These are phyloP conservation scores for Butyriboletus appendiculatus DNA, from an alignment of 1,284 basidiomycete genomes.

Conservation along the genomic window DNA sequence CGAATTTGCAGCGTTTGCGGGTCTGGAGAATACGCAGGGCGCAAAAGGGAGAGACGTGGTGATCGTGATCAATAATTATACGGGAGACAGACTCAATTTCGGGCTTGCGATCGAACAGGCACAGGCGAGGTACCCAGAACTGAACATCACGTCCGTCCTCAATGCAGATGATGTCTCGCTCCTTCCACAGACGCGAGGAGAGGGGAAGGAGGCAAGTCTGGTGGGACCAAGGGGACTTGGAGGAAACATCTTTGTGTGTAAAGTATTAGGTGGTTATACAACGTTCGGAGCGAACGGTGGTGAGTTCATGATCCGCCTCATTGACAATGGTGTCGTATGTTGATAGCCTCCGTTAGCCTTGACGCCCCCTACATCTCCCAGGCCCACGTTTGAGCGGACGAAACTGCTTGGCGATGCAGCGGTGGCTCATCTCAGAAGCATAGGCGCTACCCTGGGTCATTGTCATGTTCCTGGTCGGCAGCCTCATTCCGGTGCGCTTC, in stretches of 20 bases:
- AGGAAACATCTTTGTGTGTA: constrained; percentile 70
- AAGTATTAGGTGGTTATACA: constrained; percentile 61
- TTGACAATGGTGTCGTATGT: no score
- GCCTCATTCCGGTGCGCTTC: constrained; percentile 10
- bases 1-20: constrained; percentile 42
- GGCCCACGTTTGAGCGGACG: constrained; percentile 12
- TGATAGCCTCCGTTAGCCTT: constrained; percentile 1
- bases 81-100: constrained; percentile 69
- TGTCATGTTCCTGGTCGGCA: constrained; percentile 56
- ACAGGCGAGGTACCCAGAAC: constrained; percentile 36
- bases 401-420: constrained; percentile 50
- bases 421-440: constrained; percentile 46
- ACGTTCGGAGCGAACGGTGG: constrained; percentile 41
- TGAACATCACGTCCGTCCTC: constrained; percentile 54
- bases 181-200: constrained; percentile 31
- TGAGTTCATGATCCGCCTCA: background rate
- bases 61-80: constrained; percentile 49
- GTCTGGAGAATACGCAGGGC: constrained; percentile 1
- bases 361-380: background rate
- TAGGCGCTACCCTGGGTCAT: constrained; percentile 56
- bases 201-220: constrained; percentile 28
- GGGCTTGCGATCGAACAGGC: constrained; percentile 68
- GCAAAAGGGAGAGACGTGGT: constrained; percentile 36
- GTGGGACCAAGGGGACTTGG: constrained; percentile 60
- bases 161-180: constrained; percentile 69